Base-by-base conservation (phyloP, 345 rosid genomes). In the Nasturtium officinale region DNA sequence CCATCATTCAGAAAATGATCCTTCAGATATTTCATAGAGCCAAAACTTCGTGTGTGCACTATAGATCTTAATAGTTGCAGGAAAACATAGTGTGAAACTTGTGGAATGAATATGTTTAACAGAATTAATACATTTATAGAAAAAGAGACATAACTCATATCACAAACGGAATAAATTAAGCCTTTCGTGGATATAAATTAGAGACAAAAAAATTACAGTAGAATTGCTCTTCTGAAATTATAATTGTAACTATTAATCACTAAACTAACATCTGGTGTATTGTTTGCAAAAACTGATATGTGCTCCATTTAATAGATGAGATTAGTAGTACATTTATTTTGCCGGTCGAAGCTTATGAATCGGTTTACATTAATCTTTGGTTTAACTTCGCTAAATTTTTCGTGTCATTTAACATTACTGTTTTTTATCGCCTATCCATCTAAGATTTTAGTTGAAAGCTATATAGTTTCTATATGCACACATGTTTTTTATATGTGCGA, bases 21-120 rank as follows among this genome's bases (percentile, higher is more conserved):
- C 53, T 52, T 76, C 32, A 69, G 79, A 69, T 76, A 76, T 69
- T 61, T 76, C 4, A 11, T 3, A 18, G 48, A 38, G 68, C 55
- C 56, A 38, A 40, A 20, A 26, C 28, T 65, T 61, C 37, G 46
- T 53, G 15, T 51, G 13, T 72, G 68, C 61, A 51, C 54, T 61
- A 52, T 61, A 40, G 46, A 62, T 42, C 30, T 38, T 29, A 38
- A 40, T 61, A 11, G 38, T 51, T 62, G 26, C 21, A 50, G 43
- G 17, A 11, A 6, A 35, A 60, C 50, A 48, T 47, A 33, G 67
- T 71, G 52, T 61, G 26, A 48, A 50, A 17, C 68, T 40, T 45
- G 29, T 64, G 20, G 71, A 32, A 64, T 62, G 7, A 13, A 72
- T 28, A 26, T 56, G 26, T 29, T 58, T 35, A 4, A 1, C 11